Base-by-base conservation (phyloP, 2,329 filamentous ascomycete genomes). In the Fusarium incarnatum region DNA sequence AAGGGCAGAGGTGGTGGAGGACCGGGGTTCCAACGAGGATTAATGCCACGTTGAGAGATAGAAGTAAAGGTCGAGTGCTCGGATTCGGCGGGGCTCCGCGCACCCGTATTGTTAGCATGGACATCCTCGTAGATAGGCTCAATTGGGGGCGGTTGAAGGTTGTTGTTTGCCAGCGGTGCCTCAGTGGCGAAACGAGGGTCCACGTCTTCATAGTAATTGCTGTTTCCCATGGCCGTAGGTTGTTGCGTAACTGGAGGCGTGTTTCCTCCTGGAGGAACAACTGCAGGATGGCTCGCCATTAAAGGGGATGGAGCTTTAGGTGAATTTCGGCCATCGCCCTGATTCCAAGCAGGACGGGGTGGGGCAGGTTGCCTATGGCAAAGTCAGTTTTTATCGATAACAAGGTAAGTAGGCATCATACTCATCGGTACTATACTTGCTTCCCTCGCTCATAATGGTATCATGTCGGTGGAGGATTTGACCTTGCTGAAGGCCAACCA, bases 1-100 rank as follows among this genome's bases (percentile, higher is more conserved):
- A 81, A 81, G 56, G 80, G 82, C 72, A 82, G 78, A 40, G 83
- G 78, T 18, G 82, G 78, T 16, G 81, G 80, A 46, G 85, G 82
- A 30, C 85, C 83, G 4, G 87, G 88, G 67, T 92, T 88, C 94
- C 95, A 98, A 64, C 91, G 90, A 9, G 94, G 95, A 78, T 98
- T 98, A 57, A 98, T 83, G 2, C 92, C 92, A 34, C 95, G 88
- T 80, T 98, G 94, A 1, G 92, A 95, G 47, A 98, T 91, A 13
- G 92, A 96, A 2, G 95, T 98, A 80, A 97, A 98, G 73, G 92
- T 92, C 47, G 91, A 95, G 25, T 89, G 87, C 76, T 97, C 93
- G 67, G 92, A 95, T 74, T 90, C 88, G 30, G 90, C 88, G 32
- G 92, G 94, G 74, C 90, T 95, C 74, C 92, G 87, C 47, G 87